Percentiles rank a stretch among this genome's conserved stretches.
phyloP scores from a whole-genome alignment of 129 eudicot genomes.

The Apium graveolens region DNA sequence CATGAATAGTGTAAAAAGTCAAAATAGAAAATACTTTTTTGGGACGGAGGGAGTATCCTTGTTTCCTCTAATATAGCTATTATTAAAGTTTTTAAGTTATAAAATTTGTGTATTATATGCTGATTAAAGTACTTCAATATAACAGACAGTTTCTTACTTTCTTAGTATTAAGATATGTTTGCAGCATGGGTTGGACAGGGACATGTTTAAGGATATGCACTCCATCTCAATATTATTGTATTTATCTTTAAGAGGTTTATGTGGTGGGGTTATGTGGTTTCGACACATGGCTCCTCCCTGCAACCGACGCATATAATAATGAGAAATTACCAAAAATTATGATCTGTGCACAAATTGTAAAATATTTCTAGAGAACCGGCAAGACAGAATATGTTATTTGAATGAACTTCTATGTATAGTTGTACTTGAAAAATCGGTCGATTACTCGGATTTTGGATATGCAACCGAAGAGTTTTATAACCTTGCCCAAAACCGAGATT shows the following conservation, averaged over 20 bases:
- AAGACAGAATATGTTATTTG: too few relatives aligned
- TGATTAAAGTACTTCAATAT: background rate
- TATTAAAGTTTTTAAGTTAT: background rate
- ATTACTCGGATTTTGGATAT: too few relatives aligned
- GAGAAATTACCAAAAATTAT: too few relatives aligned
- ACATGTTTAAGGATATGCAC: background rate
- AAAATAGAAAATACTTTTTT: too few relatives aligned
- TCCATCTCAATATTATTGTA: background rate
- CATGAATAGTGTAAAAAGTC: too few relatives aligned
- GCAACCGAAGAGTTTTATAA: too few relatives aligned
- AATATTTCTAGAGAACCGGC: too few relatives aligned
- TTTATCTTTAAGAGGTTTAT: background rate
- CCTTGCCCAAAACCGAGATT: too few relatives aligned
- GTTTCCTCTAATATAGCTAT: background rate
- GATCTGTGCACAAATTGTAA: background rate
- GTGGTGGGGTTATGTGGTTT: background rate
- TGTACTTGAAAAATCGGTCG: too few relatives aligned
- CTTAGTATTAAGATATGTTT: background rate
- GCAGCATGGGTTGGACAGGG: background rate
- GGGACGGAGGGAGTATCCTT: too few relatives aligned
- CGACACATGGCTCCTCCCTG: constrained; percentile 1
- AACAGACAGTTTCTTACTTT: background rate
- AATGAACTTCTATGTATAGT: too few relatives aligned
- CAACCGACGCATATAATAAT: background rate
- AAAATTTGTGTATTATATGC: background rate